Percentiles rank a stretch among this genome's conserved stretches.
Conservation (phyloP, 2,329 filamentous ascomycete genomes). For the Colletotrichum theobromicola region DNA sequence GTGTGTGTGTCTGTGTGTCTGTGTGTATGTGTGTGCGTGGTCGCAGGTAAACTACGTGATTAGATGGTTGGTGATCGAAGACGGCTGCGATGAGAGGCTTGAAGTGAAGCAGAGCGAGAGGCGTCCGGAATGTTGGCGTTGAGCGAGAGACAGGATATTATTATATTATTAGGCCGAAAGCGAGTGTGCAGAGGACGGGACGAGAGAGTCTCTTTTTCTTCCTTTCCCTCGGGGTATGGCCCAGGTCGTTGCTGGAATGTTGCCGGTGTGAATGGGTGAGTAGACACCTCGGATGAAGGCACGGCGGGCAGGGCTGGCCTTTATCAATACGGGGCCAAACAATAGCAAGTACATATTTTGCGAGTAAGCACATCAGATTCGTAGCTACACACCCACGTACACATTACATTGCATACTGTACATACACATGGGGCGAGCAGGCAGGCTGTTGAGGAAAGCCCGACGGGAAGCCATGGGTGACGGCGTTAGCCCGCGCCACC, state of each 20-base stretch:
- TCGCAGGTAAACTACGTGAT: not conserved
- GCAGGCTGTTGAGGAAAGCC: not conserved
- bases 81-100: not conserved
- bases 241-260: slow-evolving; percentile 2
- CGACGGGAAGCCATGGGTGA: slow-evolving; percentile 9
- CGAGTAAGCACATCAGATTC: not conserved
- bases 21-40: not conserved
- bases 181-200: not conserved
- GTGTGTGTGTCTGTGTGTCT: not conserved
- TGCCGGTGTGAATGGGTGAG: not conserved
- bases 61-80: not conserved
- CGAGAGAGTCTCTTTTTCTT: not conserved
- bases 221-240: not conserved
- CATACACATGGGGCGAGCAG: not conserved
- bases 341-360: slow-evolving; percentile 3
- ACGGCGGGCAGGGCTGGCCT: slow-evolving; percentile 5
- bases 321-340: not conserved
- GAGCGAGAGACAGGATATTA: not conserved
- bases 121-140: not conserved
- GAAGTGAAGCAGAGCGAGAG: not conserved
- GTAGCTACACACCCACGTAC: not conserved
- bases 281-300: not conserved
- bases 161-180: not conserved
- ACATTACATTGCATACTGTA: not conserved
- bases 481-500: slow-evolving; percentile 11